Evolutionary conservation across 2,329 filamentous ascomycete genomes (phyloP).

Genomic region (Chaetomiaceae sp.): DNA sequence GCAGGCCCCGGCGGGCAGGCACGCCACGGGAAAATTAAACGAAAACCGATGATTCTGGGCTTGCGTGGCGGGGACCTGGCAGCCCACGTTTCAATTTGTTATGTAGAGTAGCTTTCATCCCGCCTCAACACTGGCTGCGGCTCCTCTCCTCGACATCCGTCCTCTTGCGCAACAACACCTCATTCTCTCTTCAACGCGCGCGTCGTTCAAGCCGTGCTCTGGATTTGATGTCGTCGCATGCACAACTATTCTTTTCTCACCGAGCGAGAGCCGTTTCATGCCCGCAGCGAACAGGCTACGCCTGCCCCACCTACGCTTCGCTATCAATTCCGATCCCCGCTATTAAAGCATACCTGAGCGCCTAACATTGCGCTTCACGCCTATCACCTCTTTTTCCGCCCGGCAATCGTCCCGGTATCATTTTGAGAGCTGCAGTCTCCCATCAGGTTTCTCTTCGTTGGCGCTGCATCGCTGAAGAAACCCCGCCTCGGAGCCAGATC

Average conservation of each 20-base stretch:
- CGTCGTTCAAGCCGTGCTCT: neutral
- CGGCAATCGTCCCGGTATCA: neutral
- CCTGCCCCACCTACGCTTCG: neutral
- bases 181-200: neutral
- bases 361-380: neutral
- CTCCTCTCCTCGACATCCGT: neutral
- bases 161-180: neutral
- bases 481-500: neutral
- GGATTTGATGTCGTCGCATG: neutral
- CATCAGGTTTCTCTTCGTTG: neutral
- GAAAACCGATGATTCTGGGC: neutral
- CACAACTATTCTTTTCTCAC: neutral
- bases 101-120: neutral
- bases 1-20: no score
- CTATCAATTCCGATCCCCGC: neutral
- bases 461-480: neutral
- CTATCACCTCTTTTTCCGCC: neutral
- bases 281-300: neutral
- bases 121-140: neutral
- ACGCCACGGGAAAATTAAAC: no score
- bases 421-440: neutral
- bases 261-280: neutral
- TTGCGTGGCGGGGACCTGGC: constrained; percentile 3
- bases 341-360: neutral
- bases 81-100: constrained; percentile 16